phyloP scores from a whole-genome alignment of 208 protist genomes.

The Angomonas deanei region DNA sequence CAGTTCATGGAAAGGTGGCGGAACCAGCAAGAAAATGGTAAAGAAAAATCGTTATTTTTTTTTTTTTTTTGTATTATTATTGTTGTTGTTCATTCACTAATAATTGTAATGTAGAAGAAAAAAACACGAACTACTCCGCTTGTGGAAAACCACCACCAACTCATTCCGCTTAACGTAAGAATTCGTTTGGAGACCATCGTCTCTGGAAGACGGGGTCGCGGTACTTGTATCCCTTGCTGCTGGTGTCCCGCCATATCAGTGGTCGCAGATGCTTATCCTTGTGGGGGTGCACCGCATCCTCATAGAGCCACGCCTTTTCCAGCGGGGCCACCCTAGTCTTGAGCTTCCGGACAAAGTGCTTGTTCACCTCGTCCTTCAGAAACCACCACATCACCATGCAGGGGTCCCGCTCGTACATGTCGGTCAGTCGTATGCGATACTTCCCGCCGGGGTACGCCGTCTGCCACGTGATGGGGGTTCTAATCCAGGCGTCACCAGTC shows the following conservation, averaged over 20 bases:
- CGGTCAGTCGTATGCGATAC: conserved; percentile 84
- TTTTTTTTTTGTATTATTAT: too few species aligned
- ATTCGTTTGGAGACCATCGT: conserved; percentile 83
- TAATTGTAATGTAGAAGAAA: too few species aligned
- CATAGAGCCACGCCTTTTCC: conserved; percentile 92
- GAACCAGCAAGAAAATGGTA: too few species aligned
- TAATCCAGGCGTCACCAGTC: conserved; percentile 86
- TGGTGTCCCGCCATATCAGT: conserved; percentile 70
- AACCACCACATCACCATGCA: conserved; percentile 93
- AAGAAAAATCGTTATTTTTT: too few species aligned
- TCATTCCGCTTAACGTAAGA: conserved; percentile 42
- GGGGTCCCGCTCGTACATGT: conserved; percentile 91
- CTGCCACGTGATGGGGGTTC: conserved; percentile 89
- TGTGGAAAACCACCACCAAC: neutral
- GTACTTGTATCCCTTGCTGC: conserved; percentile 57
- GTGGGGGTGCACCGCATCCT: conserved; percentile 84
- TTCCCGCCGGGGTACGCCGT: conserved; percentile 88
- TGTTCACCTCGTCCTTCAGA: conserved; percentile 87
- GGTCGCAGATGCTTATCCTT: conserved; percentile 79
- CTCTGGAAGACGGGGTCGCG: conserved; percentile 77
- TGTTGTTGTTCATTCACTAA: too few species aligned
- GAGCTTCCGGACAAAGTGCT: conserved; percentile 87
- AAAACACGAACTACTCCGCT: too few species aligned
- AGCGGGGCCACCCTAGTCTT: conserved; percentile 84
- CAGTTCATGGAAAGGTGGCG: too few species aligned